Conservation (phyloP, 75 land plant species). For the Ceratopteris richardii region DNA sequence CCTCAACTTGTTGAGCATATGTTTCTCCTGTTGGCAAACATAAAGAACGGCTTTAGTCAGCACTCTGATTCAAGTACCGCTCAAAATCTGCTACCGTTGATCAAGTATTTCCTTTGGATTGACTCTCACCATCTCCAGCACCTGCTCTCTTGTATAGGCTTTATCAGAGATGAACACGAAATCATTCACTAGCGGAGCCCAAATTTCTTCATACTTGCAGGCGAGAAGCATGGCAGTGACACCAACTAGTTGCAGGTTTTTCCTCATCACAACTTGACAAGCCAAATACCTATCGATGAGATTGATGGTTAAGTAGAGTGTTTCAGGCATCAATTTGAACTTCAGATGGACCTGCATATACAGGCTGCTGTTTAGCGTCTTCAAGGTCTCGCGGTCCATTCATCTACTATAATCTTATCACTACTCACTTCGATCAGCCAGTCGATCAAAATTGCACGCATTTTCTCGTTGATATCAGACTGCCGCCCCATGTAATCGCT, state of each 20-base stretch:
- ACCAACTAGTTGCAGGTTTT: slow-evolving; percentile 87
- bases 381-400: no score
- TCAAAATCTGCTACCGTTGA: no score
- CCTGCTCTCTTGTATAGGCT: slow-evolving; percentile 49
- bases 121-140: slow-evolving; percentile 52
- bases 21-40: slow-evolving; percentile 5
- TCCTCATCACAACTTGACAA: slow-evolving; percentile 49
- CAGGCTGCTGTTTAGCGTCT: no score
- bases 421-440: slow-evolving; percentile 73
- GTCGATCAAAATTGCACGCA: slow-evolving; percentile 76
- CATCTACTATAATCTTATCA: no score
- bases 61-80: no score
- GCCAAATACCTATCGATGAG: slow-evolving; percentile 71
- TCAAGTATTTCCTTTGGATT: no score
- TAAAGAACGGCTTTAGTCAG: no score
- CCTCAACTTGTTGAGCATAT: slow-evolving; percentile 20
- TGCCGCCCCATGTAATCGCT: slow-evolving; percentile 56
- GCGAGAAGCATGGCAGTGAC: slow-evolving; percentile 91
- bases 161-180: slow-evolving; percentile 52
- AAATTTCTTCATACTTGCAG: slow-evolving; percentile 91
- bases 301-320: slow-evolving; percentile 62
- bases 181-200: slow-evolving; percentile 67
- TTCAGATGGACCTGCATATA: slow-evolving; percentile 68
- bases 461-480: slow-evolving; percentile 68
- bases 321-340: slow-evolving; percentile 84